Evolutionary conservation across 257 asterid species (phyloP), one percentile per base, ranked within the genome.

Genomic region (Plantago elongata): DNA sequence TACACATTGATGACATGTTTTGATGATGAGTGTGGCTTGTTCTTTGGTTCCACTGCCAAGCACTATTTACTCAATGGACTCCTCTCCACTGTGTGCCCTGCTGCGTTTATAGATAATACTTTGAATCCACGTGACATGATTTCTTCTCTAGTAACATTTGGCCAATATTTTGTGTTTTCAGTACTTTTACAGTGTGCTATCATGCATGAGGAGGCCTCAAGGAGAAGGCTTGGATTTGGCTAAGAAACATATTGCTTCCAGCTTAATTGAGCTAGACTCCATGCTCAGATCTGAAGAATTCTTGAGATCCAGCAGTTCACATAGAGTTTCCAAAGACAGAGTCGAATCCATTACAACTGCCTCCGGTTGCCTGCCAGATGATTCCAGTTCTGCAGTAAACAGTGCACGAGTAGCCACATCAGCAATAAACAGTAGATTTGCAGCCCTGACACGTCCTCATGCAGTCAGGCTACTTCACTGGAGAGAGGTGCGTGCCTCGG

Each of bases 371-470:
- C 88, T 62, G 59, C 97, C 99, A 34, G 59, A 86, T 78, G 97
- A 96, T 55, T 89, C 89, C 76, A 97, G 89, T 80, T 70, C 95
- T 74, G 7, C 40, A 34, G 40, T 34, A 34, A 34, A 34, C 3
- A 4, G 5, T 34, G 5, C 40, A 5, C 40, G 8, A 4, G 40
- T 34, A 34, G 8, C 5, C 8, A 7, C 7, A 6, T 0, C 40
- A 34, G 83, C 94, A 30, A 76, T 91, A 72, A 91, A 88, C 82
- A 82, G 90, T 75, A 79, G 96, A 74, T 84, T 86, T 69, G 84
- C 95, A 42, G 87, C 98, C 65, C 99, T 95, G 50, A 85, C 96
- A 74, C 97, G 95, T 61, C 95, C 97, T 46, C 89, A 95, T 64
- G 72, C 96, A 38, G 75, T 86, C 47, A 78, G 81, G 74, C 79